Percentiles rank a stretch among this genome's conserved stretches.
Conservation (phyloP, 225 moss, liverwort and hornwort species). For the Neckera pumila region DNA sequence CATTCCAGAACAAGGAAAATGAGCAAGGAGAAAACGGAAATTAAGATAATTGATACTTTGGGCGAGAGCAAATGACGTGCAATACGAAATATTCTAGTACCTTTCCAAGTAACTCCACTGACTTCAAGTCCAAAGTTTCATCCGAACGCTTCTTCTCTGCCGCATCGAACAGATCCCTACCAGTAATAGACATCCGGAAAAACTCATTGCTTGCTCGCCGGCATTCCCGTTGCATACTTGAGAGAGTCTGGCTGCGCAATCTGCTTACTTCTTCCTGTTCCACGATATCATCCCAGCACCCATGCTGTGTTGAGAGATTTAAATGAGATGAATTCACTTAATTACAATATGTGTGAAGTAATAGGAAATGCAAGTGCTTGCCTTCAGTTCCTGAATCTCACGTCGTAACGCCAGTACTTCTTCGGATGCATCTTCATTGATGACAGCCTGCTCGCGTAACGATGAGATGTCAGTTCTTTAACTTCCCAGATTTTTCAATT, state of each 20-base stretch:
- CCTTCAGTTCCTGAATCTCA: conserved; percentile 51
- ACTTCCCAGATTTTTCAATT: not conserved
- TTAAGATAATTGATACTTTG: too few species aligned
- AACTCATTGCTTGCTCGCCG: conserved; percentile 44
- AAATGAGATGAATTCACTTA: conserved; percentile 8
- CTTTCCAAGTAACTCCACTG: conserved; percentile 39
- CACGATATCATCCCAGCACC: conserved; percentile 19
- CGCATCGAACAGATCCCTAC: conserved; percentile 22
- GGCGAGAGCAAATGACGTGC: not conserved
- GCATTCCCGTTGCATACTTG: conserved; percentile 49
- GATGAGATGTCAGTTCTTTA: not conserved
- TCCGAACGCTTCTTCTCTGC: conserved; percentile 12
- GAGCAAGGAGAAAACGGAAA: not conserved
- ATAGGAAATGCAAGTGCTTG: conserved; percentile 6
- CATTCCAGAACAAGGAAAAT: not conserved
- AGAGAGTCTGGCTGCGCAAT: conserved; percentile 48
- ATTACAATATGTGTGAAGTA: not conserved
- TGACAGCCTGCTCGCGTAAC: conserved; percentile 20
- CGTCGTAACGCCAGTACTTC: conserved; percentile 34
- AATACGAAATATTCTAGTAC: not conserved
- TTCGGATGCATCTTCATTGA: conserved; percentile 55
- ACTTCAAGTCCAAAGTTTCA: conserved; percentile 22
- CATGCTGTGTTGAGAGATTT: conserved; percentile 30
- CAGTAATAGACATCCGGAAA: conserved; percentile 26
- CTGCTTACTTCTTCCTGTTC: conserved; percentile 70